Base-by-base conservation (phyloP, 495 filamentous ascomycete genomes). In the Neurospora hispaniola region DNA sequence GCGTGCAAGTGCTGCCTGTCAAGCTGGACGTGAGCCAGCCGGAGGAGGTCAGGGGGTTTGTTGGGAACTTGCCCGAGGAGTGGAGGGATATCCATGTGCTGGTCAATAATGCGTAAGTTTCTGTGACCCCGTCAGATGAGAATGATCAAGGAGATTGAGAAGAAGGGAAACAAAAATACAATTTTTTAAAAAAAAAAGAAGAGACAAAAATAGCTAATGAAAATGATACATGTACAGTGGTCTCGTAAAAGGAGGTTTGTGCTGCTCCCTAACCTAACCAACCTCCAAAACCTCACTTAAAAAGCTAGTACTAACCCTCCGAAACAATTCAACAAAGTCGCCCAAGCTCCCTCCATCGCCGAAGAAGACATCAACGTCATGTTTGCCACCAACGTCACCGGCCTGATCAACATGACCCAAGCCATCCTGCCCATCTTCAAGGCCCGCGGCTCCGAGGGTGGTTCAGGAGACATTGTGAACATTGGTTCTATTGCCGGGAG, bases 381-480 rank as follows among this genome's bases (percentile, higher is more conserved):
- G 94, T 90, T 97, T 77, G 82, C 87, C 69, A 98, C 96, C 70
- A 99, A 99, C 82, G 94, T 98, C 69, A 94, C 89, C 4, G 96
- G 96, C 20, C 85, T 99, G 31, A 96, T 99, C 84, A 92, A 94
- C 85, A 96, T 99, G 93, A 98, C 96, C 8, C 96, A 99, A 85
- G 93, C 92, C 40, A 84, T 97, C 69, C 87, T 99, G 23, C 88
- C 90, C 23, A 90, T 94, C 80, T 97, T 94, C 87, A 90, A 94
- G 84, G 87, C 89, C 78, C 89, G 93, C 46, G 66, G 66, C 2
- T 81, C 85, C 16, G 89, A 94, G 48, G 93, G 93, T 70, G 94
- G 94, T 71, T 83, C 85, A 40, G 96, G 96, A 73, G 96, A 99
- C 78, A 94, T 99, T 79, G 96, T 99, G 81, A 98, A 98, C 82